Evolutionary conservation across 306 rosid species (phyloP), one percentile per base, ranked within the genome.

Genomic region (Hippophae gyantsensis): DNA sequence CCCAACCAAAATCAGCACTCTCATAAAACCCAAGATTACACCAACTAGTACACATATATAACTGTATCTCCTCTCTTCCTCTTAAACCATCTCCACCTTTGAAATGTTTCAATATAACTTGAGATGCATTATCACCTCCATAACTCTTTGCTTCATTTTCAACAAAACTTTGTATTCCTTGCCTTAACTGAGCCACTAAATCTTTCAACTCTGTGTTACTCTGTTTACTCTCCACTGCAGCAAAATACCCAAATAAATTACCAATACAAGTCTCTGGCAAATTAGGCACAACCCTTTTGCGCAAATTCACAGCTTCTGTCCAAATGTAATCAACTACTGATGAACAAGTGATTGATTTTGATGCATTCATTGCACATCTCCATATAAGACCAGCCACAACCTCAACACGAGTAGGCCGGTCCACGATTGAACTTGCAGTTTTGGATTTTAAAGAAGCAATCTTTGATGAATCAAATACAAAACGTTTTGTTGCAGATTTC

Each of bases 341-440:
- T 32, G 14, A 49, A 49, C 5, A 9, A 46, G 8, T 48, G 13
- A 3, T 6, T 7, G 53, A 11, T n/a, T 48, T 48, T 1, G 69
- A 72, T 8, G 38, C 38, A 32, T 1, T 62, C 69, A 66, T 62
- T 1, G 73, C 60, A 54, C 68, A 77, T 69, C 62, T 78, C 89
- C 82, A 85, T 7, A 85, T n/a, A 42, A 85, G 69, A 2, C 72
- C 73, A 3, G 84, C 56, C 13, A 77, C 77, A 11, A 56, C 76
- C 67, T 80, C 83, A 9, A 73, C 43, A 11, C 78, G 59, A 5
- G 83, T 64, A 8, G 89, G 83, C 8, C 57, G 26, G n/a, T 53
- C 27, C 42, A 9, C 54, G 10, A 9, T 8, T 3, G 26, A 45
- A 14, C 60, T 42, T 4, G 60, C 69, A 41, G 53, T 52, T 40